Evolutionary conservation across 2,329 filamentous ascomycete species (phyloP).

Genomic region (Plenodomus biglobosus): DNA sequence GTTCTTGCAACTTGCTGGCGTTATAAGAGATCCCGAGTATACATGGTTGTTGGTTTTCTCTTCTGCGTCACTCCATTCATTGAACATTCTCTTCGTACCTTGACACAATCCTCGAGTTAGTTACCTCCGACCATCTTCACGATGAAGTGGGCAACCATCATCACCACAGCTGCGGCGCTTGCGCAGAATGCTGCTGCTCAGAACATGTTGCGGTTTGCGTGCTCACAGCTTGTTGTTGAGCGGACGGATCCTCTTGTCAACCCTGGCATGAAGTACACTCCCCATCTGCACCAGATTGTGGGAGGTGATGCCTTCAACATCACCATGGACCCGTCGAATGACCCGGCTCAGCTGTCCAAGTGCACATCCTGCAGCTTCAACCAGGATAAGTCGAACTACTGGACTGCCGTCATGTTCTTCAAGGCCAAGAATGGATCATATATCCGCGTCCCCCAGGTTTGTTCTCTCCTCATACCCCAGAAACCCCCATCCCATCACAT

Average conservation of each 20-base stretch:
- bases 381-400: slow-evolving; percentile 41
- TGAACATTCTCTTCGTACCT: slow-evolving; percentile 3
- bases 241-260: slow-evolving; percentile 12
- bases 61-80: slow-evolving; percentile 20
- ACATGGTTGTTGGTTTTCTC: slow-evolving; percentile 15
- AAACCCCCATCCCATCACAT: no score
- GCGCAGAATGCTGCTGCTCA: slow-evolving; percentile 28
- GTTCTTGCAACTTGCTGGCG: not conserved
- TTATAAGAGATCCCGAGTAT: slow-evolving; percentile 32
- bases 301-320: slow-evolving; percentile 40
- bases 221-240: slow-evolving; percentile 41
- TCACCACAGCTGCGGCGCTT: slow-evolving; percentile 24
- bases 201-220: slow-evolving; percentile 40
- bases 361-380: slow-evolving; percentile 39
- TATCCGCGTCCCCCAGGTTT: slow-evolving; percentile 32
- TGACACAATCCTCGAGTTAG: not conserved
- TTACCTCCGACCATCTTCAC: slow-evolving; percentile 11
- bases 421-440: slow-evolving; percentile 39
- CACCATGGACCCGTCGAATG: slow-evolving; percentile 35
- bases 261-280: slow-evolving; percentile 39
- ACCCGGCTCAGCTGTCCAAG: slow-evolving; percentile 27
- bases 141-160: slow-evolving; percentile 36
- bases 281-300: slow-evolving; percentile 41
- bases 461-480: not conserved
- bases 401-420: slow-evolving; percentile 44